A percentile compares a stretch with the other conserved stretches of the same genome.
These are phyloP conservation scores for Penicillium coffeae DNA, from an alignment of 495 filamentous ascomycete species.

Conservation along the genomic window DNA sequence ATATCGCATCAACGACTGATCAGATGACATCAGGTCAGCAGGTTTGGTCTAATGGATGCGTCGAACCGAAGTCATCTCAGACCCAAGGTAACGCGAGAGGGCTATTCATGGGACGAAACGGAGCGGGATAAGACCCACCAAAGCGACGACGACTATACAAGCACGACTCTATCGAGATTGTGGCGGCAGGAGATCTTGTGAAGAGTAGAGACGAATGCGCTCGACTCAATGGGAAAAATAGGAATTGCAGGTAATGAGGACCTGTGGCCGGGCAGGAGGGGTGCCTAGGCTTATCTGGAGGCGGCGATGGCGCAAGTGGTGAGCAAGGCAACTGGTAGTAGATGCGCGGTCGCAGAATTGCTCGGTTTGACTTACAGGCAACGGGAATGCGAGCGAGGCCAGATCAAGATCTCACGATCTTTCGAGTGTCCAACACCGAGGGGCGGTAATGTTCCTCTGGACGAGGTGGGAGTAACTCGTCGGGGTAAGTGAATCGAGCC, in stretches of 20 bases:
- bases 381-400: not conserved
- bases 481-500: constrained; percentile 25
- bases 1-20: constrained; percentile 22
- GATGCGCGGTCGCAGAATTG: not conserved
- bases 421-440: constrained; percentile 6
- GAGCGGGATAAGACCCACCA: constrained; percentile 23
- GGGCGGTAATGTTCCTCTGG: too few species aligned
- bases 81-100: constrained; percentile 21
- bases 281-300: constrained; percentile 14
- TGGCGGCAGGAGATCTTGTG: not conserved
- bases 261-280: constrained; percentile 19
- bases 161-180: constrained; percentile 6
- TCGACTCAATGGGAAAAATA: not conserved
- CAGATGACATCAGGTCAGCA: constrained; percentile 32
- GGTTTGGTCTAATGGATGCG: constrained; percentile 10
- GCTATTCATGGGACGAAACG: constrained; percentile 20
- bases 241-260: constrained; percentile 20
- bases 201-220: not conserved
- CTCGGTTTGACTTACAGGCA: not conserved
- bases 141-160: constrained; percentile 15
- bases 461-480: too few species aligned
- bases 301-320: constrained; percentile 8
- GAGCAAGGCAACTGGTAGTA: constrained; percentile 17
- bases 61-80: constrained; percentile 1
- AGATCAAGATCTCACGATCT: not conserved